Conservation (phyloP, 1,284 basidiomycete genomes). For the Exobasidium rhododendri region DNA sequence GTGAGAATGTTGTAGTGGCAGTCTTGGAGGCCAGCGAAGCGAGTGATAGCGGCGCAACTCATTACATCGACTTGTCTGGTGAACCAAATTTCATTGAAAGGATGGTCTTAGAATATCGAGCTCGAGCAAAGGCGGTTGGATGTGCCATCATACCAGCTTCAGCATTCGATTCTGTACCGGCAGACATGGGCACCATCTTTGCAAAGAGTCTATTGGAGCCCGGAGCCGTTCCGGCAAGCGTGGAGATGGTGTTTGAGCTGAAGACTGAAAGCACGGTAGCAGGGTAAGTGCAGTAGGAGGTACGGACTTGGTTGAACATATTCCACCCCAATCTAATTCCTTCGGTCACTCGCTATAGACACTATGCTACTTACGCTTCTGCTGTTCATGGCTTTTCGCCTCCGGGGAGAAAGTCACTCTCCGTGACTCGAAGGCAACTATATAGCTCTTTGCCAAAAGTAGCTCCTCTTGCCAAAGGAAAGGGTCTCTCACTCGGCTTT, state of each 20-base stretch:
- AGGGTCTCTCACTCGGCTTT: constrained; percentile 16
- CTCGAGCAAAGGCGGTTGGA: constrained; percentile 6
- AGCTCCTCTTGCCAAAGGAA: constrained; percentile 13
- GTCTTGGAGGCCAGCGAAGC: constrained; percentile 62
- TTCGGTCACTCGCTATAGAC: background rate
- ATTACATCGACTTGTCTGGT: constrained; percentile 18
- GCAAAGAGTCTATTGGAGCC: constrained; percentile 9
- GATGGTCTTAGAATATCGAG: constrained; percentile 16
- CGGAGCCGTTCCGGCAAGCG: constrained; percentile 14
- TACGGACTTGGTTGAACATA: constrained; percentile 12
- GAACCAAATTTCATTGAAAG: constrained; percentile 17
- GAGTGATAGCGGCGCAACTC: background rate
- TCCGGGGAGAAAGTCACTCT: constrained; percentile 16
- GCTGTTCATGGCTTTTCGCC: constrained; percentile 23
- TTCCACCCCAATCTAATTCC: background rate
- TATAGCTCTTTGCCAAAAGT: constrained; percentile 3
- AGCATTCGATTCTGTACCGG: constrained; percentile 19
- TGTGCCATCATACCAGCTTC: constrained; percentile 15
- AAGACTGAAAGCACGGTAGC: background rate
- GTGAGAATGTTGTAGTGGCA: constrained; percentile 63
- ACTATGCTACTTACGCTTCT: constrained; percentile 25
- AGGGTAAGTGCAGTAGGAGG: constrained; percentile 11
- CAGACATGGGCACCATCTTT: constrained; percentile 17
- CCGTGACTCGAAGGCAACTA: background rate
- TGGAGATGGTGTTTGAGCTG: constrained; percentile 21